phyloP scores from a whole-genome alignment of 495 filamentous ascomycete species.

The Hyaloscypha variabilis region DNA sequence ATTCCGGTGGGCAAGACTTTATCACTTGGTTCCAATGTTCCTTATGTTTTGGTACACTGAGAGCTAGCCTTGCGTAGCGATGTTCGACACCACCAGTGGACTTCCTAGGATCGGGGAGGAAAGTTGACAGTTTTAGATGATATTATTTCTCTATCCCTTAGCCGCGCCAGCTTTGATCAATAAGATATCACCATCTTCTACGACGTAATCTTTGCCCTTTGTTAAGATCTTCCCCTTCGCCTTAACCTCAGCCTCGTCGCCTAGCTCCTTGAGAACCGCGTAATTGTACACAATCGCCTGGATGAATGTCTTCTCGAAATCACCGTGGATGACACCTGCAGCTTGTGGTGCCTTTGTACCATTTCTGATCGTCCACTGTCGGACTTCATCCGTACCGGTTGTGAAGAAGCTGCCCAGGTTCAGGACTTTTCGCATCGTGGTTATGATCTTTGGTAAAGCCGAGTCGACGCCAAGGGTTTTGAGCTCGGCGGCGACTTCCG shows the following conservation, averaged over 20 bases:
- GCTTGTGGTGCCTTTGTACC: slow-evolving; percentile 96
- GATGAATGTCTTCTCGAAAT: slow-evolving; percentile 99
- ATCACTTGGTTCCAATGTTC: too few relatives aligned
- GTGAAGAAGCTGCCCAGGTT: slow-evolving; percentile 97
- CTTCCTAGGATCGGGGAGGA: background rate
- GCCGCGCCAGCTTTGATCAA: slow-evolving; percentile 96
- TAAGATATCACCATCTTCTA: slow-evolving; percentile 75
- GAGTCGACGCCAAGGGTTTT: slow-evolving; percentile 87
- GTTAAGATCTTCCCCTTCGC: slow-evolving; percentile 96
- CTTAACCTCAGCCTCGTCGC: slow-evolving; percentile 87
- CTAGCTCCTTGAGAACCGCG: slow-evolving; percentile 73
- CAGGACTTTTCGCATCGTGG: slow-evolving; percentile 91
- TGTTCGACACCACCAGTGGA: too few relatives aligned
- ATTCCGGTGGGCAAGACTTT: too few relatives aligned
- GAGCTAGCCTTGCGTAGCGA: too few relatives aligned
- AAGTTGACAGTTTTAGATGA: background rate
- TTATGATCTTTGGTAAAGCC: slow-evolving; percentile 87
- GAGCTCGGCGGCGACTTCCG: slow-evolving; percentile 83
- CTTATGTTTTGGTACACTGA: too few relatives aligned
- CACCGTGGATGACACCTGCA: slow-evolving; percentile 96
- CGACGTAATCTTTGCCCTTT: slow-evolving; percentile 97
- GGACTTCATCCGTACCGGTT: slow-evolving; percentile 92
- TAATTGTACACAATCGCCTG: slow-evolving; percentile 94
- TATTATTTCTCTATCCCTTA: slow-evolving; percentile 58
- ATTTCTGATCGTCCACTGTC: slow-evolving; percentile 97